Base-by-base conservation (phyloP, 2,329 filamentous ascomycete genomes). In the Helotiales sp. region DNA sequence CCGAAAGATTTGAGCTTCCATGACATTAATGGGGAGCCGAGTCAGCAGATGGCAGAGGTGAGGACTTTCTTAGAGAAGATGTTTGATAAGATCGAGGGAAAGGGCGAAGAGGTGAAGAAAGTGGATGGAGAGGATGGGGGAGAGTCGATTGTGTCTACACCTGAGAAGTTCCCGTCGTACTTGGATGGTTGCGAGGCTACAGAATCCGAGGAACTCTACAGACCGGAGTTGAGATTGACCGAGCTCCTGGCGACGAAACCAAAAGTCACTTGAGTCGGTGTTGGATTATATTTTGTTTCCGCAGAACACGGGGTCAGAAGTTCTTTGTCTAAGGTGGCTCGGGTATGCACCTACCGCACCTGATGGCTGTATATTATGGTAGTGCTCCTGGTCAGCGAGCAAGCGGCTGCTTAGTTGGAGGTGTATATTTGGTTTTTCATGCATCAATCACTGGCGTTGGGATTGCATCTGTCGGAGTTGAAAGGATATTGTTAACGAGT, bases 1-100 rank as follows among this genome's bases (percentile, higher is more conserved):
- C 27, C 12, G n/a, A 30, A 17, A 19, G 54, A 61, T 13, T 30
- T 63, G 34, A 31, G 34, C 5, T 59, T 59, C 29, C 10, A 34
- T 9, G 55, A 55, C 27, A n/a, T 50, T 1, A 19, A 25, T 17
- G 51, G 52, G 12, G 52, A 46, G 2, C 15, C 40, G 19, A 30
- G 36, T 19, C 34, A 44, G 47, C n/a, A 31, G 22, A 15, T n/a
- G 24, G 15, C 13, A 31, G 29, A 36, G 40, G 38, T 17, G 40
- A 47, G 22, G 29, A 34, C 10, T 5, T 17, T 44, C n/a, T 27
- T 44, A 3, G 40, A 44, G 15, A 25, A 44, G 22, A 44, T 44
- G 40, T 44, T 44, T 44, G 40, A 44, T 25, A 44, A 15, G 19
- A 44, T 44, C 27, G 40, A 54, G 9, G 17, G 10, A 31, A 36